A percentile compares a stretch with the other conserved stretches of the same genome.
These are phyloP conservation scores for Ophiostoma pallidulum DNA, from an alignment of 2,329 filamentous ascomycete genomes.

Conservation along the genomic window DNA sequence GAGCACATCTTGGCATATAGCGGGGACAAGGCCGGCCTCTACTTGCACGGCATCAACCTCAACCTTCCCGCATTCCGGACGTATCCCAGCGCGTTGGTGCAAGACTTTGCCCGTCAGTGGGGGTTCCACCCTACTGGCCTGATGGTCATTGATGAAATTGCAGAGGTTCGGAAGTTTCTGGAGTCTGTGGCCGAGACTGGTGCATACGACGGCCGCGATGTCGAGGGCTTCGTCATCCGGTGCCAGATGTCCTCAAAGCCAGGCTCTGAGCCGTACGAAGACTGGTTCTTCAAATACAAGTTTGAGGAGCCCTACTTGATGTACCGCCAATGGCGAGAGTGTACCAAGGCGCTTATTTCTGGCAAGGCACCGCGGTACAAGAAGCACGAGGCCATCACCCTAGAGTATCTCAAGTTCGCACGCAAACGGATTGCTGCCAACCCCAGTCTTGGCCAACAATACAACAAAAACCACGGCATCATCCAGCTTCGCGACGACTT, in stretches of 20 bases:
- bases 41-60: slow-evolving; percentile 91
- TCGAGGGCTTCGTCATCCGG: slow-evolving; percentile 93
- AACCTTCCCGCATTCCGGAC: slow-evolving; percentile 90
- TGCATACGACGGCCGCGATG: slow-evolving; percentile 80
- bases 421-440: slow-evolving; percentile 62
- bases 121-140: slow-evolving; percentile 86
- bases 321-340: slow-evolving; percentile 98
- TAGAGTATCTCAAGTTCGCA: slow-evolving; percentile 81
- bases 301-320: slow-evolving; percentile 98
- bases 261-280: slow-evolving; percentile 49
- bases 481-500: slow-evolving; percentile 87
- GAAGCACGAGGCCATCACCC: slow-evolving; percentile 83
- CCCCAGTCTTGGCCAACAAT: slow-evolving; percentile 57
- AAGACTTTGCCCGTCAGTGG: slow-evolving; percentile 84
- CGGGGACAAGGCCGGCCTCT: slow-evolving; percentile 74
- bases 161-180: slow-evolving; percentile 68
- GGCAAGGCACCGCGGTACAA: slow-evolving; percentile 66
- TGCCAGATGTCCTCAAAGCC: slow-evolving; percentile 59
- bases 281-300: slow-evolving; percentile 99
- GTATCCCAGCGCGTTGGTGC: slow-evolving; percentile 72
- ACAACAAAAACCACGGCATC: slow-evolving; percentile 87
- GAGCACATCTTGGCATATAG: slow-evolving; percentile 92
- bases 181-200: slow-evolving; percentile 81
- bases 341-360: slow-evolving; percentile 78
- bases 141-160: slow-evolving; percentile 64